Base-by-base conservation (phyloP, 2,329 filamentous ascomycete species). In the Fusarium devonianum region DNA sequence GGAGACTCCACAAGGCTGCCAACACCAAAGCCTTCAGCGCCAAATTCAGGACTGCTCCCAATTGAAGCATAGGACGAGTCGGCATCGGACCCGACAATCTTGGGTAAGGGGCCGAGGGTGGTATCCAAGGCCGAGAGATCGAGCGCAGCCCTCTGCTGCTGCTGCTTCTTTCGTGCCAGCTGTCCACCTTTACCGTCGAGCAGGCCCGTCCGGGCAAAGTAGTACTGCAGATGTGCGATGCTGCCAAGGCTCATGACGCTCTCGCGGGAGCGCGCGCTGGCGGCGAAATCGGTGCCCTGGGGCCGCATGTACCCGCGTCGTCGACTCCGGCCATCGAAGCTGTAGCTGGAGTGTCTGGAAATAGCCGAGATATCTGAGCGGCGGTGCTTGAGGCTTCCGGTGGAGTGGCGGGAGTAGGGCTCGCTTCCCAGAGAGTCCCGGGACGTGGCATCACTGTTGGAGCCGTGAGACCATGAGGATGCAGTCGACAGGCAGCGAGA, bases 201-300 rank as follows among this genome's bases (percentile, higher is more conserved):
- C 57, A 99, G 75, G 5, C 94, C 94, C 1, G 94, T 99, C 51
- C 94, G 82, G 25, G 94, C 93, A 75, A 99, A 99, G 74, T 97
- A 99, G 75, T 97, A 96, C 73, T 99, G 94, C 67, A 99, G 78
- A 75, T 99, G 94, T 46, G 92, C 91, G 65, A 99, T 99, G 72
- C 92, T 97, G 44, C 94, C 94, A 55, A 99, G 75, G 67, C 91
- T 96, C 84, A 97, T 88, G 59, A 99, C 94, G 69, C 92, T 97
- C 71, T 99, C 93, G 56, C 94, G 83, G 39, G 91, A 91, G 68
- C 86, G 86, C 35, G 94, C 94, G 47, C 92, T 97, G 51, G 89
- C 88, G 18, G 94, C 90, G 71, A 97, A 99, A 66, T 92, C 84
- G 40, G 90, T 95, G 43, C 87, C 90, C 69, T 92, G 88, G 1